phyloP scores from a whole-genome alignment of 257 asterid genomes.

The Paulownia fortunei region DNA sequence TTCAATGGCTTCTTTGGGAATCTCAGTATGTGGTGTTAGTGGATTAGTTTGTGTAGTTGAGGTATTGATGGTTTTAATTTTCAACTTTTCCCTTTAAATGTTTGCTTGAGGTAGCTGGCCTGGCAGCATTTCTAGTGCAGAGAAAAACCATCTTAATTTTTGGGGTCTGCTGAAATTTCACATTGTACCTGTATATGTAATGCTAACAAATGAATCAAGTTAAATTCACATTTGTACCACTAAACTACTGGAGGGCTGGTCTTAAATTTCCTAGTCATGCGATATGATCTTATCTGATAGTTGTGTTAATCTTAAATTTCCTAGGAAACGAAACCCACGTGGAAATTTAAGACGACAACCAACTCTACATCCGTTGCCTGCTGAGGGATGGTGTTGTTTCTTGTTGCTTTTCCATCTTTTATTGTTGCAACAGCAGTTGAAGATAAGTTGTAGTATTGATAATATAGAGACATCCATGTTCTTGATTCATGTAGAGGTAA shows the following conservation, averaged over 20 bases:
- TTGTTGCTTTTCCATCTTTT: too few species aligned
- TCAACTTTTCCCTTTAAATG: conserved; percentile 25
- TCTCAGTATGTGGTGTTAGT: conserved; percentile 27
- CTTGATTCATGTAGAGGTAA: too few species aligned
- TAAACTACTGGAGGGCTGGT: neutral
- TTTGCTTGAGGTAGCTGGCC: neutral
- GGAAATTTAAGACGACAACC: too few species aligned
- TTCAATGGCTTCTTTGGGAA: conserved; percentile 43
- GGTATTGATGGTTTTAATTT: conserved; percentile 34
- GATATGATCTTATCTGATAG: neutral
- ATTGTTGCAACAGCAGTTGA: neutral
- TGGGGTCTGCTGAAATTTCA: neutral
- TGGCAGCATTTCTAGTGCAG: conserved; percentile 11
- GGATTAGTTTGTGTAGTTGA: conserved; percentile 39
- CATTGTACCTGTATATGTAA: conserved; percentile 33
- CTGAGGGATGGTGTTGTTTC: neutral
- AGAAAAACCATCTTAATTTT: neutral
- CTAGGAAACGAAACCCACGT: neutral
- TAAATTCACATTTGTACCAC: neutral
- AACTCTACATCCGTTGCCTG: too few species aligned
- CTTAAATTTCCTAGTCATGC: neutral
- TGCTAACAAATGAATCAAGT: conserved; percentile 19
- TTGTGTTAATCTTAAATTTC: neutral
- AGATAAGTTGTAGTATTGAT: neutral
- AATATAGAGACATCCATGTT: neutral